phyloP scores from a whole-genome alignment of 208 protist genomes.

The Crithidia mellificae region DNA sequence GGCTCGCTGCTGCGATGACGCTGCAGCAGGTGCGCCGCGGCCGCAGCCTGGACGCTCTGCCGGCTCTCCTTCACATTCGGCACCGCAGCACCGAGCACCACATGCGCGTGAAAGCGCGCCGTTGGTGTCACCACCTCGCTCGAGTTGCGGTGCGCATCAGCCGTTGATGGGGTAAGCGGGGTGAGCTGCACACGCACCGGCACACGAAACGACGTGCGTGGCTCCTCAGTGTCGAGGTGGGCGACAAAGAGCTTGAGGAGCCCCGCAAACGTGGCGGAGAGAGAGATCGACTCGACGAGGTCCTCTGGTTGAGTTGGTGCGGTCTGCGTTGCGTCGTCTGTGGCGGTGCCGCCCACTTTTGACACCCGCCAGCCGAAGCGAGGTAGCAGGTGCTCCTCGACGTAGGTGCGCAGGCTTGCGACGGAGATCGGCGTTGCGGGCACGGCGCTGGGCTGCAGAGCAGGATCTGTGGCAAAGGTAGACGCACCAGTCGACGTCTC shows the following conservation, averaged over 20 bases:
- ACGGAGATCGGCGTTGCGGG: slow-evolving; percentile 15
- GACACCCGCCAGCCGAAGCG: slow-evolving; percentile 29
- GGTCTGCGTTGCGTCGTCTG: neutral
- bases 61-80: slow-evolving; percentile 37
- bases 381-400: slow-evolving; percentile 19
- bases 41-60: slow-evolving; percentile 28
- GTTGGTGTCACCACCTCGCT: neutral
- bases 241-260: slow-evolving; percentile 36
- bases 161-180: neutral
- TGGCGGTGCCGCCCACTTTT: neutral
- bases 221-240: slow-evolving; percentile 35
- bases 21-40: slow-evolving; percentile 21
- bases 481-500: too few species aligned
- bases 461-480: neutral
- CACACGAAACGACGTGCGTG: slow-evolving; percentile 32
- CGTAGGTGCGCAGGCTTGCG: slow-evolving; percentile 21
- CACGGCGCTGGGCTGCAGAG: neutral
- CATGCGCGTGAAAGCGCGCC: slow-evolving; percentile 20
- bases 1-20: neutral
- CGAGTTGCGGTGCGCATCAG: too few species aligned
- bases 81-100: slow-evolving; percentile 27
- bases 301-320: neutral
- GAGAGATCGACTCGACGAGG: slow-evolving; percentile 18
- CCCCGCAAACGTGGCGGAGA: slow-evolving; percentile 19
- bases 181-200: slow-evolving; percentile 23